A percentile compares a stretch with the other conserved stretches of the same genome.
Conservation (phyloP, 352 stramenopile species). For the Halophytophthora batemanensis region DNA sequence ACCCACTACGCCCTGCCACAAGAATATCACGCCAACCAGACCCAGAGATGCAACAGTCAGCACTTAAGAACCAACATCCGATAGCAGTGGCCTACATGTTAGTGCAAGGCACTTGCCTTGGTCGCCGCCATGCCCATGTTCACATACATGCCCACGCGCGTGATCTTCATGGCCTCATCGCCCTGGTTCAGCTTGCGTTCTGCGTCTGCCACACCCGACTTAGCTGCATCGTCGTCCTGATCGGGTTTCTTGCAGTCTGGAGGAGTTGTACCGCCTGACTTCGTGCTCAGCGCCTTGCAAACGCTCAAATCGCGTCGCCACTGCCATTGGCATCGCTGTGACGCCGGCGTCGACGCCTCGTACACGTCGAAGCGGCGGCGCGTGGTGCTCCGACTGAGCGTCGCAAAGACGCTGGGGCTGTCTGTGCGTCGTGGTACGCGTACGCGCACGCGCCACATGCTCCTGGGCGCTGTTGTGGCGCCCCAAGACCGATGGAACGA, state of each 20-base stretch:
- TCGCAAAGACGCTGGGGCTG: conserved; percentile 14
- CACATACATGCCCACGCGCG: conserved; percentile 90
- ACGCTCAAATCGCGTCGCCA: conserved; percentile 13
- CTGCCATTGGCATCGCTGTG: conserved; percentile 11
- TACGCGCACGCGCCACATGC: conserved; percentile 23
- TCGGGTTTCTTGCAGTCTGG: background rate
- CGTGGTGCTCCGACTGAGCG: conserved; percentile 5
- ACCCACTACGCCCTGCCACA: conserved; percentile 61
- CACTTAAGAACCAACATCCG: background rate
- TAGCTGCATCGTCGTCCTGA: background rate
- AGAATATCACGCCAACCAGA: background rate
- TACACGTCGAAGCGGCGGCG: background rate
- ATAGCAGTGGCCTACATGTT: conserved; percentile 25
- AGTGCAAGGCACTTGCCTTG: conserved; percentile 53
- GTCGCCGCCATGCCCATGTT: conserved; percentile 90
- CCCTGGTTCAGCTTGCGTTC: conserved; percentile 23
- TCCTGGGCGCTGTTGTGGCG: too few relatives aligned
- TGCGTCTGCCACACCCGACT: background rate
- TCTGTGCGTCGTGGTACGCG: background rate
- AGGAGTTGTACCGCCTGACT: conserved; percentile 1
- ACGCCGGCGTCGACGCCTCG: background rate
- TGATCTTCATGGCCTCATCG: conserved; percentile 84
- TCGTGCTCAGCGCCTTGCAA: conserved; percentile 20
- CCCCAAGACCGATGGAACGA: too few relatives aligned
- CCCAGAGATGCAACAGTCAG: background rate